Evolutionary conservation across 2,329 filamentous ascomycete species (phyloP).

Genomic region (Epichloe elymi): DNA sequence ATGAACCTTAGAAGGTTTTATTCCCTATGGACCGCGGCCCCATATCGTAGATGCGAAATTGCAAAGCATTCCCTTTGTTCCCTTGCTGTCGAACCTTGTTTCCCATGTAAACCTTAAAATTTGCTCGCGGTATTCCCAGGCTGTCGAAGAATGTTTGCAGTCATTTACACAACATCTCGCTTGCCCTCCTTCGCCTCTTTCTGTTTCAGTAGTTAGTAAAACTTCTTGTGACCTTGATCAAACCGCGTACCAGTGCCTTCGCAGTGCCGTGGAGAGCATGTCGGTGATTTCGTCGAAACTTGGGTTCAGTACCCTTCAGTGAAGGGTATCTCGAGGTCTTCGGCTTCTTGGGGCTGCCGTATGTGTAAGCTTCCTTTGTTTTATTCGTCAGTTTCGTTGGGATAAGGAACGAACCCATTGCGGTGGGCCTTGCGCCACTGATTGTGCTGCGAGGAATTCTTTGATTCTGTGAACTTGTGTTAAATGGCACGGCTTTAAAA

Average conservation of each 20-base stretch:
- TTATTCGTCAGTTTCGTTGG: background rate
- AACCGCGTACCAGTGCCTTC: slow-evolving; percentile 76
- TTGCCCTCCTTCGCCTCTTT: slow-evolving; percentile 98
- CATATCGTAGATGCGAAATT: background rate
- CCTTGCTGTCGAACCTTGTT: background rate
- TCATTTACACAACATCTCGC: slow-evolving; percentile 62
- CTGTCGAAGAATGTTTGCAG: background rate
- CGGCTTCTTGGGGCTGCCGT: slow-evolving; percentile 96
- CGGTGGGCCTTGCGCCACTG: slow-evolving; percentile 97
- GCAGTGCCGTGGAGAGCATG: slow-evolving; percentile 98
- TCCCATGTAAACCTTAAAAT: background rate
- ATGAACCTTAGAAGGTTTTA: background rate
- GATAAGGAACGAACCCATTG: slow-evolving; percentile 66
- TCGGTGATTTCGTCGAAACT: slow-evolving; percentile 99
- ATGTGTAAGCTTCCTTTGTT: slow-evolving; percentile 6
- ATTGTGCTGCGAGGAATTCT: slow-evolving; percentile 99
- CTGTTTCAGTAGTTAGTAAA: slow-evolving; percentile 37
- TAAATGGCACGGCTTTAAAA: background rate
- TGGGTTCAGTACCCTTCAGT: slow-evolving; percentile 96
- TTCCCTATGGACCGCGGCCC: background rate
- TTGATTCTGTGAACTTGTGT: slow-evolving; percentile 58
- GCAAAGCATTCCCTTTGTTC: background rate
- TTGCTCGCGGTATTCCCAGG: background rate
- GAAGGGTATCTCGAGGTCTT: slow-evolving; percentile 99
- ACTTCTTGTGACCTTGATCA: background rate